Percentiles rank a stretch among this genome's conserved stretches.
Evolutionary conservation across 2,329 filamentous ascomycete genomes (phyloP).

Genomic region (Cytospora mali): DNA sequence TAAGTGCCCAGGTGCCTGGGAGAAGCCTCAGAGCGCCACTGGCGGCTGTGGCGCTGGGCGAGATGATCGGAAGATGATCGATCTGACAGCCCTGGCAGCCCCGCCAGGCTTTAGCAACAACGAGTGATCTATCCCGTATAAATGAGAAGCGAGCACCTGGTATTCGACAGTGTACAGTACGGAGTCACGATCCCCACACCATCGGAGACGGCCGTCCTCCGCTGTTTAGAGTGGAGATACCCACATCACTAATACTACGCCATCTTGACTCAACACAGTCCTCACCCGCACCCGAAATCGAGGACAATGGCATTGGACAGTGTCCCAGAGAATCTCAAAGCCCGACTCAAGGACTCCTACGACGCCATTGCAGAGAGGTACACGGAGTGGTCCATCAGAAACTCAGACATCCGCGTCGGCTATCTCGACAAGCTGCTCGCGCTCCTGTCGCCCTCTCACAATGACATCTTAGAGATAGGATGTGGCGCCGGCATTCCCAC

Average conservation of each 20-base stretch:
- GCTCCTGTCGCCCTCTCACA: slow-evolving; percentile 30
- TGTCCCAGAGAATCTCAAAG: slow-evolving; percentile 38
- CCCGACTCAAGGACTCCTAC: slow-evolving; percentile 44
- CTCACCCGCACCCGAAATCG: not conserved
- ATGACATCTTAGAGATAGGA: slow-evolving; percentile 44
- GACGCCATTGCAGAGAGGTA: slow-evolving; percentile 44
- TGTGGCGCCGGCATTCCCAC: slow-evolving; percentile 46
- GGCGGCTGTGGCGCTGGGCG: too few relatives aligned
- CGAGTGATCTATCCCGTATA: not conserved
- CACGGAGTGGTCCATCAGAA: slow-evolving; percentile 43
- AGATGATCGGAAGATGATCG: not conserved
- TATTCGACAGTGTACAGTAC: too few relatives aligned
- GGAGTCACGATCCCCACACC: not conserved
- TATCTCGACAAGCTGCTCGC: slow-evolving; percentile 41
- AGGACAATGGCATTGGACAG: not conserved
- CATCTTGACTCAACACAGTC: not conserved
- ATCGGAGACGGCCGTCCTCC: slow-evolving; percentile 16
- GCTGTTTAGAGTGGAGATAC: not conserved
- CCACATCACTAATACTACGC: too few relatives aligned
- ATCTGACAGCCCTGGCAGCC: not conserved
- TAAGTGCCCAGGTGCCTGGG: too few relatives aligned
- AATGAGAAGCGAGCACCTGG: not conserved
- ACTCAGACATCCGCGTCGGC: slow-evolving; percentile 36
- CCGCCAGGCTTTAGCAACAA: not conserved
- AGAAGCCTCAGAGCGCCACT: too few relatives aligned